Evolutionary conservation across 2,329 filamentous ascomycete genomes (phyloP), one percentile per base, ranked within the genome.

Genomic region (Colletotrichum graminicola): DNA sequence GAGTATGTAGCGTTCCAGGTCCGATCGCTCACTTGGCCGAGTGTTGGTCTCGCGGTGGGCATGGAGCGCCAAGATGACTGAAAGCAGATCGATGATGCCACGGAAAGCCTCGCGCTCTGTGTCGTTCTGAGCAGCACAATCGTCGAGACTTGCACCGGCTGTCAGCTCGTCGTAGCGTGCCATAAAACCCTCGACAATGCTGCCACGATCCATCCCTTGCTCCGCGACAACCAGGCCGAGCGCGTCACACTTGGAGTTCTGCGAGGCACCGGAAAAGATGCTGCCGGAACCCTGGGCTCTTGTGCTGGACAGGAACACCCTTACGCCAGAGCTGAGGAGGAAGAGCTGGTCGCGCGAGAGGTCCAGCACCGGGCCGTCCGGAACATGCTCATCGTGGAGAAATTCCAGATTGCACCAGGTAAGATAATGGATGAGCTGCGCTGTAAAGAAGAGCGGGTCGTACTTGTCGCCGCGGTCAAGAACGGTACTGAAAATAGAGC

Each of bases 341-440:
- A 78, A 78, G 5, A 80, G 74, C 29, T 74, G 73, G 67, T 80
- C 79, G 6, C 59, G 62, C 0, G 73, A 74, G 12, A 80, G 74
- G 34, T 79, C 74, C 11, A 73, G 68, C 16, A 5, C 43, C 41
- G 36, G 74, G 68, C 23, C 29, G 54, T 11, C 23, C 4, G 29
- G 3, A 12, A 16, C 52, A 14, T 6, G 1, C 18, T 63, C 69
- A 7, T 77, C 76, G 26, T 21, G 21, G 52, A 78, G 72, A 59
- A 78, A 78, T 6, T 71, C 73, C 3, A 78, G 61, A 54, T 79
- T 73, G 54, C 73, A 75, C 78, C 78, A 79, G 10, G 76, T 74
- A n/a, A 79, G 74, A 54, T 78, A 77, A 32, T 79, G 76, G 61
- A 79, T 75, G 14, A 79, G 73, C 59, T 77, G 73, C n/a, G 76